Conservation (phyloP, 768 basidiomycete species). For the Lactarius evosmus region DNA sequence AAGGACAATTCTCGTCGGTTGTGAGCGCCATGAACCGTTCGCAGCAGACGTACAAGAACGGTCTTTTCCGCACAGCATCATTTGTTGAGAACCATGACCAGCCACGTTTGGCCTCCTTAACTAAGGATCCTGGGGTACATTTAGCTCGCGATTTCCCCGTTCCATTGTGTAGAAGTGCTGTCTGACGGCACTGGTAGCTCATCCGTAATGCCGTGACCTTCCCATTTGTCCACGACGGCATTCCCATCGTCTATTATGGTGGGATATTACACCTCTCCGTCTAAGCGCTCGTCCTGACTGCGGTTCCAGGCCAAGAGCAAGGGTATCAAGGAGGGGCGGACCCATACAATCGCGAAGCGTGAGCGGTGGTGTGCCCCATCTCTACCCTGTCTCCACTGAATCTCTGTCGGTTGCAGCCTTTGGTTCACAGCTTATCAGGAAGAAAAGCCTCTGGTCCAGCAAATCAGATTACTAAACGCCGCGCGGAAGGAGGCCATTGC, state of each 20-base stretch:
- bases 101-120: conserved; percentile 45
- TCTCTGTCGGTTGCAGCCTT: conserved; percentile 39
- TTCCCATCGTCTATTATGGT: conserved; percentile 53
- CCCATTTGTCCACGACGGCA: conserved; percentile 49
- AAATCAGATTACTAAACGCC: conserved; percentile 48
- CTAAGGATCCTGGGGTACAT: conserved; percentile 43
- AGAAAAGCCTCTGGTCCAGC: conserved; percentile 47
- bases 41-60: conserved; percentile 41
- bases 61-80: conserved; percentile 42
- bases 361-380: conserved; percentile 16
- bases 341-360: conserved; percentile 54
- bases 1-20: conserved; percentile 37
- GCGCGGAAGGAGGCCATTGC: conserved; percentile 51
- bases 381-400: background rate
- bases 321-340: conserved; percentile 44
- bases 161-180: background rate
- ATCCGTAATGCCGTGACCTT: conserved; percentile 49
- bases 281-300: background rate
- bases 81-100: conserved; percentile 58
- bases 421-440: conserved; percentile 58
- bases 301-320: conserved; percentile 46
- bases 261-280: background rate
- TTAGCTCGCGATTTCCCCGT: background rate
- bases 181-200: conserved; percentile 33
- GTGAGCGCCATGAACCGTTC: conserved; percentile 32